These are phyloP conservation scores for Komagataella mondaviorum DNA, from an alignment of 805 yeast genomes.

Conservation along the genomic window DNA sequence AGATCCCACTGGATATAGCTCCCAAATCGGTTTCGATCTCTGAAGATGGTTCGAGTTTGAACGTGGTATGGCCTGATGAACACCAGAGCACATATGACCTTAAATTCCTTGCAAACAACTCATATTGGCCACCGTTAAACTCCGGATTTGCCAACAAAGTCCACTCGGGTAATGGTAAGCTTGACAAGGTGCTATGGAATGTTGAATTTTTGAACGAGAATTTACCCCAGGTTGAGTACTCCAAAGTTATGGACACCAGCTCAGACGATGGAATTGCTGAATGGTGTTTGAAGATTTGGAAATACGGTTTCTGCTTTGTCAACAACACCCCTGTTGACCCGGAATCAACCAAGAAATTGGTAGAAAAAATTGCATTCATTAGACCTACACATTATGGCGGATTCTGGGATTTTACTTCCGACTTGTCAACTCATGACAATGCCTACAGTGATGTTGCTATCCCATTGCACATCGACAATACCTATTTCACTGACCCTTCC, in stretches of 20 bases:
- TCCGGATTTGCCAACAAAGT: slow-evolving; percentile 15
- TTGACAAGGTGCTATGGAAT: slow-evolving; percentile 29
- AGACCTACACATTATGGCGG: slow-evolving; percentile 71
- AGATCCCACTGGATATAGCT: slow-evolving; percentile 9
- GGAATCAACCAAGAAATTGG: slow-evolving; percentile 42
- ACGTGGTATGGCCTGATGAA: slow-evolving; percentile 7
- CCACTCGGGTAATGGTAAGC: slow-evolving; percentile 14
- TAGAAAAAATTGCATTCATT: slow-evolving; percentile 43
- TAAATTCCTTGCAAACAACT: slow-evolving; percentile 33
- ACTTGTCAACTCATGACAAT: slow-evolving; percentile 52
- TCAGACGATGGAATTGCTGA: slow-evolving; percentile 29
- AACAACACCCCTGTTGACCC: slow-evolving; percentile 48
- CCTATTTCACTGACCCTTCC: slow-evolving; percentile 64
- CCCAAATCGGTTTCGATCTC: not conserved
- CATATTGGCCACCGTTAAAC: slow-evolving; percentile 37
- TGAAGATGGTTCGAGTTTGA: not conserved
- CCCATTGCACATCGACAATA: slow-evolving; percentile 59
- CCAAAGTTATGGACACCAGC: slow-evolving; percentile 26
- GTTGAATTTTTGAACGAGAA: slow-evolving; percentile 22
- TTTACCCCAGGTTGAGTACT: slow-evolving; percentile 35
- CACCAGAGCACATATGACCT: slow-evolving; percentile 24
- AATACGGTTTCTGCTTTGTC: slow-evolving; percentile 47
- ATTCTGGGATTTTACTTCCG: slow-evolving; percentile 68
- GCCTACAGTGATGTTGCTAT: slow-evolving; percentile 61
- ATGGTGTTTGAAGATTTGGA: slow-evolving; percentile 40